phyloP scores from a whole-genome alignment of 2,329 filamentous ascomycete species.

The Lecanicillium sp. region DNA sequence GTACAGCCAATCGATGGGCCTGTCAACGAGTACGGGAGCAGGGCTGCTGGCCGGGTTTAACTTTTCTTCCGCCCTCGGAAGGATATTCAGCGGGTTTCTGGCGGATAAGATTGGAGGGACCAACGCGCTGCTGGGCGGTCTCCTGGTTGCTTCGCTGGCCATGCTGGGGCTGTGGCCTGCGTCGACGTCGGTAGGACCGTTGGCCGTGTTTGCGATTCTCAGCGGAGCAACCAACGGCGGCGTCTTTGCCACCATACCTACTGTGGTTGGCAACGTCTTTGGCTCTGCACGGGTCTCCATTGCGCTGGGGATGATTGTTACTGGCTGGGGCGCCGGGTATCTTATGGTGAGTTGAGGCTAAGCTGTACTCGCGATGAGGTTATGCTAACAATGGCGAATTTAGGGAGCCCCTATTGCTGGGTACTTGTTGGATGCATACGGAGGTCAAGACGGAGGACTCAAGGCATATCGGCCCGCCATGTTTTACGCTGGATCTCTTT shows the following conservation, averaged over 20 bases:
- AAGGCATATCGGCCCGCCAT: conserved; percentile 52
- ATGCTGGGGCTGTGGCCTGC: conserved; percentile 53
- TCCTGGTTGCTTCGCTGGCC: conserved; percentile 43
- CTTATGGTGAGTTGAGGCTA: conserved; percentile 37
- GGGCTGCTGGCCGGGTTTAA: conserved; percentile 52
- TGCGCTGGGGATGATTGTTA: conserved; percentile 55
- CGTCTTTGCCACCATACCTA: conserved; percentile 55
- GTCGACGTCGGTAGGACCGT: conserved; percentile 39
- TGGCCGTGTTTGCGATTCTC: conserved; percentile 46
- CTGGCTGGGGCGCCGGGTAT: conserved; percentile 54
- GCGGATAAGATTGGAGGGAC: conserved; percentile 44
- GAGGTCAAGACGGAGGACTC: conserved; percentile 39
- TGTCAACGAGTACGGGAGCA: conserved; percentile 41
- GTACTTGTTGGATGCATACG: conserved; percentile 48
- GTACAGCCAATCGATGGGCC: conserved; percentile 41
- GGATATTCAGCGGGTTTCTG: conserved; percentile 41
- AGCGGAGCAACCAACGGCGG: conserved; percentile 52
- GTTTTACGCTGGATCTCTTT: conserved; percentile 51
- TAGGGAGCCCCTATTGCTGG: conserved; percentile 52
- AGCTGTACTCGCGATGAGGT: neutral
- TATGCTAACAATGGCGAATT: conserved; percentile 6
- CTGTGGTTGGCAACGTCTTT: conserved; percentile 51
- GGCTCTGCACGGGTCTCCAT: conserved; percentile 45
- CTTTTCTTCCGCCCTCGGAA: conserved; percentile 46
- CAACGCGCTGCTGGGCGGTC: conserved; percentile 41